These are phyloP conservation scores for Karstenula rhodostoma DNA, from an alignment of 2,329 filamentous ascomycete species.

Conservation along the genomic window DNA sequence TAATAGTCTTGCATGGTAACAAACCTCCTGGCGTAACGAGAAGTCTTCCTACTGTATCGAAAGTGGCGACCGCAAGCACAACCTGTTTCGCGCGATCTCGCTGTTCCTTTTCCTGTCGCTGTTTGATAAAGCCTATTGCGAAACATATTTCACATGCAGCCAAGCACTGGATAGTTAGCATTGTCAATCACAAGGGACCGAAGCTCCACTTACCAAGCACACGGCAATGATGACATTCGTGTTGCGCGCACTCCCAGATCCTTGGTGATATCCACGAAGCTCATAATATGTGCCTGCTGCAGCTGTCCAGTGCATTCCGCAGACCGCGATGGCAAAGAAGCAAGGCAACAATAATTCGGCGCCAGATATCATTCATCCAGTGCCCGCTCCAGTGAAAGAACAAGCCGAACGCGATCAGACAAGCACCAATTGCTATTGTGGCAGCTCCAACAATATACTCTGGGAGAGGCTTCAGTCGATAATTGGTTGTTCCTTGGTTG, in stretches of 20 bases:
- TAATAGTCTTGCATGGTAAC: constrained; percentile 78
- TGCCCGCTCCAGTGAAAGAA: constrained; percentile 80
- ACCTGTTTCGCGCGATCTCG: constrained; percentile 61
- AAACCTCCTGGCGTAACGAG: constrained; percentile 75
- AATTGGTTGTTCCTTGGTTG: constrained; percentile 84
- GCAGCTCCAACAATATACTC: constrained; percentile 72
- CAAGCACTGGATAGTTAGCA: constrained; percentile 60
- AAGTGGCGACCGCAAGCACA: constrained; percentile 67
- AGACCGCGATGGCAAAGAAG: constrained; percentile 76
- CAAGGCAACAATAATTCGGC: constrained; percentile 72
- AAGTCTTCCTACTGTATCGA: constrained; percentile 71
- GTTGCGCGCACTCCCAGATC: constrained; percentile 57
- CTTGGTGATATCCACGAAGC: constrained; percentile 58
- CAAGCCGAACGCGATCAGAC: constrained; percentile 72
- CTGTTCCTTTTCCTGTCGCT: constrained; percentile 49
- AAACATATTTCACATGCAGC: constrained; percentile 50
- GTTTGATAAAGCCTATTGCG: constrained; percentile 47
- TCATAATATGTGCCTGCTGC: constrained; percentile 74
- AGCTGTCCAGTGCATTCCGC: constrained; percentile 88
- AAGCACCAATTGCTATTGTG: constrained; percentile 76
- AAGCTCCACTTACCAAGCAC: constrained; percentile 66
- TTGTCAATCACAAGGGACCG: constrained; percentile 72
- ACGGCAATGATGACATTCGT: constrained; percentile 76
- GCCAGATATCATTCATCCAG: constrained; percentile 84
- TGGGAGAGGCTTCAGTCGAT: constrained; percentile 68